Evolutionary conservation across 2,329 filamentous ascomycete species (phyloP), one percentile per base, ranked within the genome.

Genomic region (Sordariomycetes sp.): DNA sequence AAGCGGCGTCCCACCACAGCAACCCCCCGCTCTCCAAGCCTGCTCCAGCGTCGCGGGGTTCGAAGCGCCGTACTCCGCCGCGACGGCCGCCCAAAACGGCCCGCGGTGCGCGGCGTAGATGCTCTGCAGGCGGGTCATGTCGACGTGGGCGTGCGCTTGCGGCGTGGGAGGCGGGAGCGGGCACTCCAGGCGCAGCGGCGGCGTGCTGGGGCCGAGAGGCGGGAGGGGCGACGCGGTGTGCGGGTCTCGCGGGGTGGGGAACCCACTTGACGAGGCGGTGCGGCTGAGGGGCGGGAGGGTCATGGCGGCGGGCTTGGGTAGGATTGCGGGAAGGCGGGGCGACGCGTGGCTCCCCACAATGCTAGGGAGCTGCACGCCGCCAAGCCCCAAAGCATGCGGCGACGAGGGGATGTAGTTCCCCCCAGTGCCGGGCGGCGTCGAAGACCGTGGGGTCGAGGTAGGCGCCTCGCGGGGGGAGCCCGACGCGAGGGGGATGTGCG

Each of bases 31-130:
- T 66, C 75, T 78, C 83, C 86, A 90, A n/a, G 84, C 82, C 66
- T 85, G 83, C 70, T 89, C 86, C 22, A 90, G 75, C 36, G 82
- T 74, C 15, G 77, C 74, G 1, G 86, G 80, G 54, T 80, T 84
- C 1, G 77, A 76, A 36, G 82, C 79, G 56, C 86, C 86, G 65
- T 91, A 91, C 64, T 90, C 86, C 28, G 80, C 74, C 34, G 87
- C 86, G 39, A 92, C 79, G 53, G 80, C 76, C 36, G 79, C 75
- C 87, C 88, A 92, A 72, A 92, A 91, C 10, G 80, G 79, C 55
- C 78, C 75, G 51, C 86, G 82, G 69, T 89, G 86, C 8, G 79
- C 74, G 56, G 83, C 79, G 69, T 91, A 91, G 62, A 90, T 80
- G 60, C 79, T 76, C 53, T 82, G 79, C 25, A 92, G 82, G 53